Evolutionary conservation across 1,284 basidiomycete species (phyloP), one percentile per base, ranked within the genome.

Genomic region (Ceratobasidium sp.): DNA sequence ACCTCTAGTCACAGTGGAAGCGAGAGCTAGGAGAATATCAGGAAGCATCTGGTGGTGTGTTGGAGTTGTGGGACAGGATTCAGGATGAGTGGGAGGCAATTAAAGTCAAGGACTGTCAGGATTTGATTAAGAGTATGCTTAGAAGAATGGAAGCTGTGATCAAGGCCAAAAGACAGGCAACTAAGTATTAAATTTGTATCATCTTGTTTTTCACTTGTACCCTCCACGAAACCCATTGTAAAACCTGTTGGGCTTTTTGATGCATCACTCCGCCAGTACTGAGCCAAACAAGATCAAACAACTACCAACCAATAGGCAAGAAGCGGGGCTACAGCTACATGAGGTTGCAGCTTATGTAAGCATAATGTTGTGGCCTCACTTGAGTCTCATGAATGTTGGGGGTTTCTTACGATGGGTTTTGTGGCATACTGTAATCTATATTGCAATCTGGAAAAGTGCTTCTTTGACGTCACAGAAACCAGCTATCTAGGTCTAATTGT

Each of bases 41-140:
- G 68, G 15, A 53, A 13, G 15, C 33, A 7, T 51, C 68, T n/a
- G n/a, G 20, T 40, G 53, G 68, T 0, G 42, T 70, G 9, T 39
- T 56, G 23, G 68, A 70, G 28, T 33, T 70, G 23, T 70, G 68
- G 68, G 66, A 68, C 2, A 9, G n/a, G 3, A 44, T 68, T 1
- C 44, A 68, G 46, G 46, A n/a, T 68, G 42, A 15, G 6, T 70
- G 68, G 68, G 49, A 56, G 39, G 53, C n/a, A 18, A 28, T 70
- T 70, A 51, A 18, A 51, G 26, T 18, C 6, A 51, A 70, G 12
- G 55, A 70, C n/a, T 70, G 68, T 70, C 68, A 70, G 68, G 56
- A 42, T 12, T 26, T 70, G n/a, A 56, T 70, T 1, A 51, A 70
- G n/a, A 56, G 51, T 5, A 56, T 70, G 68, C 68, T 51, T 10